Conservation (phyloP, 495 filamentous ascomycete species). For the Penicillium manginii region DNA sequence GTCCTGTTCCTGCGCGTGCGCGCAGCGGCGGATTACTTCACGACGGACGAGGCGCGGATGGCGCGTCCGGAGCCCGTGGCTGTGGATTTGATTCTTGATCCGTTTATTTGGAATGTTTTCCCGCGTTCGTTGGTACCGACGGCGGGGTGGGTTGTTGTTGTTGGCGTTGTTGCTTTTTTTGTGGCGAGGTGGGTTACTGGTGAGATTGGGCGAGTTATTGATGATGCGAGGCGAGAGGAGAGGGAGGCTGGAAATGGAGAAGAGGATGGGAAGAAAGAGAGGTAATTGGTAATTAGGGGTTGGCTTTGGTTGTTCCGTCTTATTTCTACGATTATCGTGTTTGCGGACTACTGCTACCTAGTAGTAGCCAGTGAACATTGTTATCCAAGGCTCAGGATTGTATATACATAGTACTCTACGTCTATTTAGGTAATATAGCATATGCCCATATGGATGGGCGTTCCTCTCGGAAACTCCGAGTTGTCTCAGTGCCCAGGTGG, state of each 20-base stretch:
- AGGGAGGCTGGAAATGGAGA: slow-evolving; percentile 8
- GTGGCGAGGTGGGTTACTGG: slow-evolving; percentile 37
- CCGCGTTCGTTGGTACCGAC: slow-evolving; percentile 73
- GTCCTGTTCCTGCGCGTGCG: slow-evolving; percentile 77
- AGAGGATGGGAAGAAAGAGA: slow-evolving; percentile 27
- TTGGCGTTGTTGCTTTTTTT: slow-evolving; percentile 57
- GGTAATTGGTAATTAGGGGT: slow-evolving; percentile 11
- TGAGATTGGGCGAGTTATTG: slow-evolving; percentile 35
- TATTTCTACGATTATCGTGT: background rate
- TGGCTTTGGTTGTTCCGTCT: background rate
- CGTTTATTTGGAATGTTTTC: slow-evolving; percentile 73
- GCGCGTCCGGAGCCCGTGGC: slow-evolving; percentile 68
- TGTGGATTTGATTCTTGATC: slow-evolving; percentile 89
- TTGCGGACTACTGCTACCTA: background rate
- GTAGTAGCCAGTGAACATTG: background rate
- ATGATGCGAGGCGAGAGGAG: slow-evolving; percentile 21
- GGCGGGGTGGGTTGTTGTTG: slow-evolving; percentile 58
- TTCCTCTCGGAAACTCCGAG: too few species aligned
- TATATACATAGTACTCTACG: background rate
- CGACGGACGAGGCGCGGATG: slow-evolving; percentile 75
- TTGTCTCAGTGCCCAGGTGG: too few species aligned
- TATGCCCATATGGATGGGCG: too few species aligned
- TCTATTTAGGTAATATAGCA: too few species aligned
- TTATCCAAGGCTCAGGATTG: background rate
- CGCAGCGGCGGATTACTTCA: slow-evolving; percentile 83